Evolutionary conservation across 495 filamentous ascomycete species (phyloP), one percentile per base, ranked within the genome.

Genomic region (Annulohypoxylon maeteangense): DNA sequence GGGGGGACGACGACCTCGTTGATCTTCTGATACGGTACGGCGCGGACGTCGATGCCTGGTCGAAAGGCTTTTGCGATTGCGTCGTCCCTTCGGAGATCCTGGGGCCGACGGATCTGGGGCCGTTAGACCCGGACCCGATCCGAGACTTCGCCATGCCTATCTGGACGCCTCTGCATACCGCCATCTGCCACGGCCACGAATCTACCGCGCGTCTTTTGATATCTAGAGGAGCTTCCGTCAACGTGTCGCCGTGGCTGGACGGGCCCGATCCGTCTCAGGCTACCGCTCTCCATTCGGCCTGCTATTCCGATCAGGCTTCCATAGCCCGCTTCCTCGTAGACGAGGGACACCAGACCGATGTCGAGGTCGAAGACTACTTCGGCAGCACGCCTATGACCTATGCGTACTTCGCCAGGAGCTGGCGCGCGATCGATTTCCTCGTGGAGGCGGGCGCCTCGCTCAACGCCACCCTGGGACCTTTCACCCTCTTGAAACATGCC

Each of bases 111-210:
- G n/a, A n/a, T n/a, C n/a, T n/a, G n/a, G n/a, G n/a, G n/a, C n/a
- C n/a, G n/a, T n/a, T n/a, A n/a, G n/a, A n/a, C n/a, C n/a, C n/a
- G n/a, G n/a, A n/a, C n/a, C n/a, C n/a, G n/a, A n/a, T n/a, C n/a
- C n/a, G n/a, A n/a, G n/a, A 55, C 3, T 5, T 10, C 0, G 7
- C 12, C 36, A 53, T 38, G 0, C 75, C 75, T 3, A 16, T 62
- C 0, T 83, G 79, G 80, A 70, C 70, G 14, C 72, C 81, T 10
- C 73, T 83, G 8, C 81, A 83, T 65, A 62, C 71, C 23, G 74
- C 81, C 23, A 76, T 83, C 36, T 83, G 81, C 63, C 75, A 78
- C 27, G 55, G 66, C 10, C 72, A 71, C 44, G 47, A 74, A 18
- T 70, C 75, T 1, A 78, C 76, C 6, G 77, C 77, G 14, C 70